phyloP scores from a whole-genome alignment of 257 asterid species.

The Paraleonurus japonicus region DNA sequence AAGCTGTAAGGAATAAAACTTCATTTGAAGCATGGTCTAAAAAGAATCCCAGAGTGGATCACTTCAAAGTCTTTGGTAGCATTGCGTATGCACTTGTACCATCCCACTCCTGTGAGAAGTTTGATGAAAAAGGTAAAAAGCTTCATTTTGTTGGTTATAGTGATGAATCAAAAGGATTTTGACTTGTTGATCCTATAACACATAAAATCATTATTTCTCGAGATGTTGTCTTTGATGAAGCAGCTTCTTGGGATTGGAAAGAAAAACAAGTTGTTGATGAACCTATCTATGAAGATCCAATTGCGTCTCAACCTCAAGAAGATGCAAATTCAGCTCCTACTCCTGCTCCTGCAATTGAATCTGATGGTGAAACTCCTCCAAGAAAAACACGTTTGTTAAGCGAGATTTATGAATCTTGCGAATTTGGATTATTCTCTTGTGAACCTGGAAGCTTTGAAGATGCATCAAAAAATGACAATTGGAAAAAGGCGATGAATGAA shows the following conservation, averaged over 20 bases:
- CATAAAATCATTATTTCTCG: not conserved
- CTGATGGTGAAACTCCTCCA: not conserved
- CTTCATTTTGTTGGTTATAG: not conserved
- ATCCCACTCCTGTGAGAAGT: not conserved
- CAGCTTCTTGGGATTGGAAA: not conserved
- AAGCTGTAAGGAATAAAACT: not conserved
- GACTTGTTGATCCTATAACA: not conserved
- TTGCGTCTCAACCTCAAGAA: not conserved
- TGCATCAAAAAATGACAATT: not conserved
- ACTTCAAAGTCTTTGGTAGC: not conserved
- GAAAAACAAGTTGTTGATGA: not conserved
- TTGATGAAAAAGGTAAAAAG: not conserved
- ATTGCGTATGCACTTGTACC: slow-evolving; percentile 2
- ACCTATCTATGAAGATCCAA: not conserved
- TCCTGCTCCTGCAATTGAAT: not conserved
- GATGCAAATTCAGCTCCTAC: not conserved
- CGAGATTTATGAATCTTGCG: not conserved
- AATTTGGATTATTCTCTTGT: not conserved
- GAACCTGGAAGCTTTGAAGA: not conserved
- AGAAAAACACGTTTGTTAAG: not conserved
- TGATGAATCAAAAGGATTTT: not conserved
- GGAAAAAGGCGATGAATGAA: not conserved
- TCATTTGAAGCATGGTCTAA: slow-evolving; percentile 11
- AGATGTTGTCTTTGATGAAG: not conserved
- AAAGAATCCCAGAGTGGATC: not conserved